Conservation (phyloP, 345 rosid species). For the Conringia planisiliqua region DNA sequence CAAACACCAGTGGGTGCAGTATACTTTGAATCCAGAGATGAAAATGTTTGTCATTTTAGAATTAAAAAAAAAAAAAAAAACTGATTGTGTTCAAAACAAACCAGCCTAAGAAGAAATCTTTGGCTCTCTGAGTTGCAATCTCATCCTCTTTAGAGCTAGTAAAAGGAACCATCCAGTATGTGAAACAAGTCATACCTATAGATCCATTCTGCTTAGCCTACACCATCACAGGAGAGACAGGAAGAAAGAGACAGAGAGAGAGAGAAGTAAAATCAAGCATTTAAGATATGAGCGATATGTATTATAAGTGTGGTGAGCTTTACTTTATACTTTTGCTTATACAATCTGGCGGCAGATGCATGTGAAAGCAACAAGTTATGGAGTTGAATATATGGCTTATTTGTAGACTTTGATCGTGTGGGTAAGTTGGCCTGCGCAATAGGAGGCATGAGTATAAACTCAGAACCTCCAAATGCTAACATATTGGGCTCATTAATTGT, state of each 20-base stretch:
- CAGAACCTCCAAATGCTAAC: conserved; percentile 34
- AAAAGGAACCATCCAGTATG: conserved; percentile 35
- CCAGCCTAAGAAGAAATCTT: conserved; percentile 48
- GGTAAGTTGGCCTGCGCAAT: background rate
- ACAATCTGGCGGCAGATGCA: conserved; percentile 50
- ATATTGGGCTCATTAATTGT: conserved; percentile 73
- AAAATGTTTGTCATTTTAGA: too few relatives aligned
- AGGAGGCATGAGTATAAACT: conserved; percentile 25
- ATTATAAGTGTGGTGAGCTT: background rate
- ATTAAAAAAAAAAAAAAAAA: too few relatives aligned
- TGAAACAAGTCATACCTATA: conserved; percentile 40
- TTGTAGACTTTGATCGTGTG: conserved; percentile 54
- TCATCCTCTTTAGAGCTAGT: conserved; percentile 45
- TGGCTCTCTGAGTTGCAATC: conserved; percentile 42
- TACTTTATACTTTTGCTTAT: conserved; percentile 58
- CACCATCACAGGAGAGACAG: background rate
- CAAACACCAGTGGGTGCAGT: conserved; percentile 54
- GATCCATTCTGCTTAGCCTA: conserved; percentile 48
- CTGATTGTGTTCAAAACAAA: background rate
- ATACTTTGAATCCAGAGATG: conserved; percentile 38
- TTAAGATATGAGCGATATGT: background rate
- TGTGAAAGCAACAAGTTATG: conserved; percentile 68
- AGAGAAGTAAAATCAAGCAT: too few relatives aligned
- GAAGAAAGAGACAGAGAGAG: too few relatives aligned
- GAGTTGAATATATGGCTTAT: conserved; percentile 57